These are phyloP conservation scores for Oryza meridionalis DNA, from an alignment of 176 grass and related monocot genomes.

Conservation along the genomic window DNA sequence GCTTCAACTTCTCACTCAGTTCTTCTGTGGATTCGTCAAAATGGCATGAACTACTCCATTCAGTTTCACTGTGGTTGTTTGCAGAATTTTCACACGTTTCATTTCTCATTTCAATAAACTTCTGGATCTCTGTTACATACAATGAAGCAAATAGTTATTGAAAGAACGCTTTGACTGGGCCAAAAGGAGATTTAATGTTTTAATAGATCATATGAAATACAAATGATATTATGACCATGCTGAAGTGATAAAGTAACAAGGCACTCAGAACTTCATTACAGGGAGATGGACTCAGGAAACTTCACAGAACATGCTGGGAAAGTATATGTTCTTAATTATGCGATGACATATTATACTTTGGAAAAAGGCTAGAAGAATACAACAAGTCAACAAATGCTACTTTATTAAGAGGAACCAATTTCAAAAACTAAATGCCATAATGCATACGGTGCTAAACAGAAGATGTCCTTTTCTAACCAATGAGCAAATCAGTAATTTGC, in stretches of 20 bases:
- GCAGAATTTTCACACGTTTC: constrained; percentile 43
- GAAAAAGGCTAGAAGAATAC: constrained; percentile 22
- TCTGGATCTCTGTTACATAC: constrained; percentile 74
- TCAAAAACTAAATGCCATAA: background rate
- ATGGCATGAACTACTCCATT: constrained; percentile 47
- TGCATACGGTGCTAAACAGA: background rate
- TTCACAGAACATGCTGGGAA: constrained; percentile 14
- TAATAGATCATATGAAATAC: constrained; percentile 26
- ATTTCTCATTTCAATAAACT: constrained; percentile 59
- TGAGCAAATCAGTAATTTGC: background rate
- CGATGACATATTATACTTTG: background rate
- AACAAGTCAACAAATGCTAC: constrained; percentile 10
- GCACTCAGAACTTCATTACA: constrained; percentile 7
- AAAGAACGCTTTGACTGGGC: constrained; percentile 11
- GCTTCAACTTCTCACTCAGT: constrained; percentile 53
- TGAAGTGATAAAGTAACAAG: constrained; percentile 16
- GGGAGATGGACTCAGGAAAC: constrained; percentile 28
- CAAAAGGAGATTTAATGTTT: constrained; percentile 24
- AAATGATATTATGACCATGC: background rate
- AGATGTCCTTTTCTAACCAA: background rate
- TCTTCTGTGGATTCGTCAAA: constrained; percentile 42
- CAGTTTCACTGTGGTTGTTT: constrained; percentile 48
- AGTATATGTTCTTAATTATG: background rate
- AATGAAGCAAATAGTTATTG: constrained; percentile 22
- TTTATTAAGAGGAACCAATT: constrained; percentile 12